Conservation (phyloP, 2,329 filamentous ascomycete genomes). For the Scedosporium boydii region DNA sequence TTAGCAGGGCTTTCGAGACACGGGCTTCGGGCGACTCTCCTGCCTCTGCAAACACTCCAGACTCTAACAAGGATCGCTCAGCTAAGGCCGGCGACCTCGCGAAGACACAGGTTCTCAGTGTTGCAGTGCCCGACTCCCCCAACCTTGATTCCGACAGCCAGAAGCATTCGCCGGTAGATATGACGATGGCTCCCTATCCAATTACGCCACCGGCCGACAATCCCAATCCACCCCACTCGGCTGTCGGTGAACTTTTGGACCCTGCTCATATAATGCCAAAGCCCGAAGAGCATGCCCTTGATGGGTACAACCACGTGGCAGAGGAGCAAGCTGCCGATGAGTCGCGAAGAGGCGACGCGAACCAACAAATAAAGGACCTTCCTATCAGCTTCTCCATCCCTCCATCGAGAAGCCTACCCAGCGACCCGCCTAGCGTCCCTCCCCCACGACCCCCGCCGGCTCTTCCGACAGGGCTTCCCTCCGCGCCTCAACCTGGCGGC, state of each 20-base stretch:
- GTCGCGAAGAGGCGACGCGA: slow-evolving; percentile 34
- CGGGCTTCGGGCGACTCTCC: background rate
- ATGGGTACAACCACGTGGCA: slow-evolving; percentile 45
- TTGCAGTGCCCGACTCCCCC: slow-evolving; percentile 32
- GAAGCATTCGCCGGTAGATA: slow-evolving; percentile 49
- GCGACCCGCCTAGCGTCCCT: slow-evolving; percentile 39
- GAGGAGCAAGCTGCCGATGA: slow-evolving; percentile 35
- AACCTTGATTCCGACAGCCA: slow-evolving; percentile 39
- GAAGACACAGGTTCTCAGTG: background rate
- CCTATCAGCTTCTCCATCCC: slow-evolving; percentile 43
- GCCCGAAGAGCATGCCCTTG: slow-evolving; percentile 48
- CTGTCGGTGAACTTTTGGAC: slow-evolving; percentile 41
- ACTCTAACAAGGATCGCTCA: background rate
- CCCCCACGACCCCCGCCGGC: slow-evolving; percentile 39
- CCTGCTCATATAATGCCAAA: slow-evolving; percentile 51
- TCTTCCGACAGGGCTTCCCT: slow-evolving; percentile 25
- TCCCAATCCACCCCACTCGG: slow-evolving; percentile 27
- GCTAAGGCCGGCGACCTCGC: background rate
- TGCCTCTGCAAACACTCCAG: background rate
- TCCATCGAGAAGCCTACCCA: slow-evolving; percentile 46
- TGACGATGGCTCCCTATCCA: slow-evolving; percentile 52
- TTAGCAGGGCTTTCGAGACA: background rate
- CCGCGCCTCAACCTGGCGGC: slow-evolving; percentile 28
- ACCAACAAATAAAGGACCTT: slow-evolving; percentile 32
- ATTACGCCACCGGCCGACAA: slow-evolving; percentile 54